Evolutionary conservation across 1,284 basidiomycete genomes (phyloP), one percentile per base, ranked within the genome.

Genomic region (Rhodotorula glutinis): DNA sequence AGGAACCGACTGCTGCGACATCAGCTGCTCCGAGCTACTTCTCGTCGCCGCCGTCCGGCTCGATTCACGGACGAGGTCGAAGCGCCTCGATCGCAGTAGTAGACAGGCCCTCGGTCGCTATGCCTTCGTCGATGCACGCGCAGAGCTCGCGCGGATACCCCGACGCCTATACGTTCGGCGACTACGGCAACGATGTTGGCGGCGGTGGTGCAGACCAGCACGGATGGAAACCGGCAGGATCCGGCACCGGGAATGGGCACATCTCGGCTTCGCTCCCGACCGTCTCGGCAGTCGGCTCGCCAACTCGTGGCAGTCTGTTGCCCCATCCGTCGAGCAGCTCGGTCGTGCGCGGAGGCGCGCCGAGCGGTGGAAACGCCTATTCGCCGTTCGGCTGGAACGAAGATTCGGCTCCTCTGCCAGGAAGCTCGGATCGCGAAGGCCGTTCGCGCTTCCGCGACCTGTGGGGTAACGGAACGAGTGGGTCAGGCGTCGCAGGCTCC

Each of bases 191-290:
- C 33, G 33, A 38, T 11, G 11, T 38, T 3, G 14, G 14, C 49
- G 13, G 33, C 27, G 9, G 44, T 23, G 53, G 29, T 4, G 64
- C 66, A 1, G 69, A 73, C 49, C 64, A 71, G 30, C 62, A 68
- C 33, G 72, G 72, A 13, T 71, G 53, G 47, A 62, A 65, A 23
- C 67, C 67, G 11, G 65, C 72, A 17, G 21, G 47, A 23, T 14
- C n/a, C 11, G 62, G 55, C 17, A 29, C 43, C 33, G 33, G 33
- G 33, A 38, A 38, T 7, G 43, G 27, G 10, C 57, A 65, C 44
- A 67, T 68, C 57, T 69, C 70, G 21, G 63, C 69, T 9, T 71
- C 66, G 27, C 62, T 67, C 25, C 69, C 69, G 3, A 56, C 65
- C 21, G 66, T 59, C n/a, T 61, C 60, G 21, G 63, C 65, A 29